A percentile compares a stretch with the other conserved stretches of the same genome.
Evolutionary conservation across 352 stramenopile species (phyloP).

Genomic region (Pythium rhizo-oryzae): DNA sequence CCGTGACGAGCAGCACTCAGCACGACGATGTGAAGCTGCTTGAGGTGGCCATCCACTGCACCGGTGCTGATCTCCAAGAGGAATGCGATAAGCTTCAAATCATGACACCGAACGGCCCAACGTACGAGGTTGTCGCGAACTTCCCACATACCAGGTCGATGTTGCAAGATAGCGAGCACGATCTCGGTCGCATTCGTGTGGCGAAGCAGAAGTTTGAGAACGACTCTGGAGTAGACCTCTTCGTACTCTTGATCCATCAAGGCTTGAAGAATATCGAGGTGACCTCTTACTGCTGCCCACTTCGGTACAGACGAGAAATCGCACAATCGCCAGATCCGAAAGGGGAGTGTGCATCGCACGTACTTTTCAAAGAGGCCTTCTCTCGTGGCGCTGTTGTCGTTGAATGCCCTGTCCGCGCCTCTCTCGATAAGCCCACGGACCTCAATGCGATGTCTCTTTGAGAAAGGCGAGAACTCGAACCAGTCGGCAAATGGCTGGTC

Average conservation of each 20-base stretch:
- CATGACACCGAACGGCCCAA: neutral
- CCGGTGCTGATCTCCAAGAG: neutral
- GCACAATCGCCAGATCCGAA: neutral
- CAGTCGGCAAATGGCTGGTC: neutral
- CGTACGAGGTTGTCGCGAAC: neutral
- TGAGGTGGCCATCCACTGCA: neutral
- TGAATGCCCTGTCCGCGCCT: no score
- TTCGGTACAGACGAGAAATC: neutral
- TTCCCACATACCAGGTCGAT: neutral
- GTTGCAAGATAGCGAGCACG: neutral
- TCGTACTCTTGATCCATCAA: neutral
- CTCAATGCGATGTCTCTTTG: neutral
- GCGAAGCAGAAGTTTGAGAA: neutral
- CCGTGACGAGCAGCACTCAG: neutral
- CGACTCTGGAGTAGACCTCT: neutral
- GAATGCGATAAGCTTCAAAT: neutral
- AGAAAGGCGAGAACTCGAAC: neutral
- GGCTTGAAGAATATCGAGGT: neutral
- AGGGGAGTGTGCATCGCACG: neutral
- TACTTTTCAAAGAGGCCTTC: neutral
- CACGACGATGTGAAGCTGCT: neutral
- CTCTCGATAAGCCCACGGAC: neutral
- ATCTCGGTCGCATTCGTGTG: neutral
- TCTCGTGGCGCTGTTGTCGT: no score
- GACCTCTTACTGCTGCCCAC: neutral